A percentile compares a stretch with the other conserved stretches of the same genome.
Conservation (phyloP, 1,284 basidiomycete species). For the Fomitopsis schrenkii region DNA sequence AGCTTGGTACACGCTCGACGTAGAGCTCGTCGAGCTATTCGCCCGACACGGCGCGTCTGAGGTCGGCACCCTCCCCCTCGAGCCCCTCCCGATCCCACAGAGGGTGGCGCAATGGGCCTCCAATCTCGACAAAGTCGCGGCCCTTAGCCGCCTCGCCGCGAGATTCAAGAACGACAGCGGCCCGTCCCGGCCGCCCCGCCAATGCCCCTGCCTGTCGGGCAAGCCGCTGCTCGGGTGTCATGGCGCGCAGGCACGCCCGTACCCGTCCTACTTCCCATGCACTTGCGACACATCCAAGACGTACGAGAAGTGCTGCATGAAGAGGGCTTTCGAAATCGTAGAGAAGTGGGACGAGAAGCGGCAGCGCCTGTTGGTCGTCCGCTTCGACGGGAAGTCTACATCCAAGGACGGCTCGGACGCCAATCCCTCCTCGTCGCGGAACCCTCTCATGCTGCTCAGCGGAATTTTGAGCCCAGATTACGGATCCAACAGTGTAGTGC, state of each 20-base stretch:
- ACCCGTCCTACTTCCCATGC: constrained; percentile 10
- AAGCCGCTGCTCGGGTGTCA: constrained; percentile 11
- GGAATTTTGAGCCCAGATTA: too few species aligned
- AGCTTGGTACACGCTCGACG: background rate
- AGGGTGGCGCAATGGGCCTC: too few species aligned
- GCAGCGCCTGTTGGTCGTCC: background rate
- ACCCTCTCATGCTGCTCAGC: too few species aligned
- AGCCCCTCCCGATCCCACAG: too few species aligned
- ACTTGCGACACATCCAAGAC: constrained; percentile 5
- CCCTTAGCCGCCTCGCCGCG: too few species aligned
- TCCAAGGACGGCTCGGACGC: too few species aligned
- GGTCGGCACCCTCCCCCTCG: too few species aligned
- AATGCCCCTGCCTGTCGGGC: constrained; percentile 15
- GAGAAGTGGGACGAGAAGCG: constrained; percentile 9
- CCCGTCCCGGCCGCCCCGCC: constrained; percentile 6
- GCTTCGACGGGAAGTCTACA: background rate
- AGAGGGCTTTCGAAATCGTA: background rate
- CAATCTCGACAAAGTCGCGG: too few species aligned
- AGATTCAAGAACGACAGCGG: background rate
- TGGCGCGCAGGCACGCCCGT: constrained; percentile 2
- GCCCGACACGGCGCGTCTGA: background rate
- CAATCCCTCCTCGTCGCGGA: too few species aligned
- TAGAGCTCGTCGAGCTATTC: background rate
- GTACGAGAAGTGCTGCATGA: constrained; percentile 11
- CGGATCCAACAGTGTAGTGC: too few species aligned